A percentile compares a stretch with the other conserved stretches of the same genome.
Evolutionary conservation across 2,329 filamentous ascomycete species (phyloP).

Genomic region (Calonectria pteridis): DNA sequence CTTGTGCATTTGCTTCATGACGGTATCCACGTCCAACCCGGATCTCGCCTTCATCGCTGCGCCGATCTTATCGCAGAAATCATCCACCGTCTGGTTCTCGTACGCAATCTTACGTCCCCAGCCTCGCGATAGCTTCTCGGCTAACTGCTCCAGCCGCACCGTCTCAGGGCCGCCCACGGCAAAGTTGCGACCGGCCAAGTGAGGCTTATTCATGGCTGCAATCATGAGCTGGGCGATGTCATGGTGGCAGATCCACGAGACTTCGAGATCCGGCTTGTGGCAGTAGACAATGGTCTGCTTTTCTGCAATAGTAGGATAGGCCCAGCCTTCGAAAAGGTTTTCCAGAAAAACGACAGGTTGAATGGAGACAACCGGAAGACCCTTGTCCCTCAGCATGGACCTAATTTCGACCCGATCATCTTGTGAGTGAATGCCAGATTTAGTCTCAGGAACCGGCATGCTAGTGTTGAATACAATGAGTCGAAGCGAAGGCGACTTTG

Average conservation of each 20-base stretch:
- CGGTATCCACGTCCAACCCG: constrained; percentile 49
- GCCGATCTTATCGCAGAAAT: neutral
- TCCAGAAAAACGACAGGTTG: neutral
- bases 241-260: constrained; percentile 55
- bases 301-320: constrained; percentile 7
- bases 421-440: neutral
- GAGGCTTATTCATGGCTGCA: constrained; percentile 47
- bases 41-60: constrained; percentile 29
- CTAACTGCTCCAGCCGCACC: neutral
- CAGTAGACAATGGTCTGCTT: constrained; percentile 52
- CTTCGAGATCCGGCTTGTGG: constrained; percentile 51
- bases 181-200: constrained; percentile 51
- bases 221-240: constrained; percentile 55
- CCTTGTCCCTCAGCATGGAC: neutral
- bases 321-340: neutral
- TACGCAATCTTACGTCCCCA: neutral
- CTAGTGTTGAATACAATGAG: neutral
- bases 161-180: neutral
- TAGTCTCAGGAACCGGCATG: neutral
- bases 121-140: neutral
- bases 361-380: neutral
- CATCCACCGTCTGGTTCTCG: neutral
- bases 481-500: neutral
- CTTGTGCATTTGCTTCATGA: constrained; percentile 54
- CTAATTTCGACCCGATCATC: neutral